These are phyloP conservation scores for Gautieria morchelliformis DNA, from an alignment of 768 basidiomycete species.

Conservation along the genomic window DNA sequence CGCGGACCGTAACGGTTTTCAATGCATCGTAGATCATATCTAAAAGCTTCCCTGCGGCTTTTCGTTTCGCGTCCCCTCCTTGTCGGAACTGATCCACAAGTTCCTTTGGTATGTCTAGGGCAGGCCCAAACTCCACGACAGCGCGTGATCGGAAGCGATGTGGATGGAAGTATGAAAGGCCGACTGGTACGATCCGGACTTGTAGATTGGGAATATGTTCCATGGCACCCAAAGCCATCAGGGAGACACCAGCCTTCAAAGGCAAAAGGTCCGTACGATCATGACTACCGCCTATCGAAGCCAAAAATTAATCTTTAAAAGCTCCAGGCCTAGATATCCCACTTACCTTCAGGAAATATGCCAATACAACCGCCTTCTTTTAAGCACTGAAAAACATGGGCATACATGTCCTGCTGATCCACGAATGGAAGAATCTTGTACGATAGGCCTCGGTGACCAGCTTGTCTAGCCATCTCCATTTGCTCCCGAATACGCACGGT, in stretches of 20 bases:
- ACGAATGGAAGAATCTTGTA: slow-evolving; percentile 84
- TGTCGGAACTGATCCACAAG: slow-evolving; percentile 84
- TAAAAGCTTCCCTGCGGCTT: slow-evolving; percentile 82
- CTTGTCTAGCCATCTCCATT: slow-evolving; percentile 44
- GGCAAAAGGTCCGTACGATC: slow-evolving; percentile 95
- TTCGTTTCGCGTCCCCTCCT: slow-evolving; percentile 80
- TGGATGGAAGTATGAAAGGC: slow-evolving; percentile 61
- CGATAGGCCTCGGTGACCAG: slow-evolving; percentile 52
- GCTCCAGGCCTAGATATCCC: neutral
- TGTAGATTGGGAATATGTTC: slow-evolving; percentile 75
- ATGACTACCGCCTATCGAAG: slow-evolving; percentile 79
- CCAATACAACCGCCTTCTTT: slow-evolving; percentile 86
- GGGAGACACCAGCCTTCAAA: slow-evolving; percentile 92
- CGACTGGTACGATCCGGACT: slow-evolving; percentile 79
- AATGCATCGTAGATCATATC: slow-evolving; percentile 87
- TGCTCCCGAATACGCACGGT: slow-evolving; percentile 61
- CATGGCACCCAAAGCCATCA: slow-evolving; percentile 99
- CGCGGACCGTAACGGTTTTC: slow-evolving; percentile 92
- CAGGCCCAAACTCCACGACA: slow-evolving; percentile 92
- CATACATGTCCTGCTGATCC: slow-evolving; percentile 93
- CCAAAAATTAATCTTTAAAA: neutral
- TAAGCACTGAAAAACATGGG: slow-evolving; percentile 79
- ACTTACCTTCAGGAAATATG: slow-evolving; percentile 92
- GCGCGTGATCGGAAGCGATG: slow-evolving; percentile 89
- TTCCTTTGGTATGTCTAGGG: slow-evolving; percentile 85